Evolutionary conservation across 257 asterid species (phyloP).

Genomic region (Fraxinus cuspidata): DNA sequence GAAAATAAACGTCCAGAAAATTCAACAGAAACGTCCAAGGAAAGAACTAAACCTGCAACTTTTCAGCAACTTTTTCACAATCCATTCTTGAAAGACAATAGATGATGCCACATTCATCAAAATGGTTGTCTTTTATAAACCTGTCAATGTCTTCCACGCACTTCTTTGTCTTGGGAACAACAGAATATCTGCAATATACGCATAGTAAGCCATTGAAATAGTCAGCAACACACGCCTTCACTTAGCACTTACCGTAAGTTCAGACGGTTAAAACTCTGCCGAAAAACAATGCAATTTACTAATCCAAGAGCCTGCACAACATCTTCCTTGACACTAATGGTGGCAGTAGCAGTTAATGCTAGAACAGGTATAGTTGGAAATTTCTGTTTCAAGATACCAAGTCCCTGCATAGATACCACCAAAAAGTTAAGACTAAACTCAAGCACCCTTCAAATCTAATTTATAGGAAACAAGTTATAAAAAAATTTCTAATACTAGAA

Average conservation of each 20-base stretch:
- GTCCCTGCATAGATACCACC: conserved; percentile 61
- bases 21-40: conserved; percentile 23
- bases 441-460: not conserved
- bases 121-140: conserved; percentile 77
- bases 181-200: conserved; percentile 76
- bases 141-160: conserved; percentile 79
- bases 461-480: not conserved
- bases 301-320: conserved; percentile 99
- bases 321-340: conserved; percentile 94
- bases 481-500: not conserved
- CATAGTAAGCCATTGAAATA: conserved; percentile 33
- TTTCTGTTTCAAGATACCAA: conserved; percentile 89
- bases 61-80: conserved; percentile 93
- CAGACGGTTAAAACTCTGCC: conserved; percentile 96
- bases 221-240: conserved; percentile 21
- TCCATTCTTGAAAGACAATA: conserved; percentile 97
- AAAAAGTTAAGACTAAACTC: conserved; percentile 33
- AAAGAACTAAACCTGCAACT: conserved; percentile 61
- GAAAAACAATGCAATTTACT: conserved; percentile 83
- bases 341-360: conserved; percentile 98
- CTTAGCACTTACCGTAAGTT: conserved; percentile 65
- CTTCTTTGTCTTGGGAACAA: conserved; percentile 88
- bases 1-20: not conserved
- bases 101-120: conserved; percentile 91
- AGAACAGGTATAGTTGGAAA: conserved; percentile 87